Conservation (phyloP, 441 rosid genomes). For the Brassica balearica region DNA sequence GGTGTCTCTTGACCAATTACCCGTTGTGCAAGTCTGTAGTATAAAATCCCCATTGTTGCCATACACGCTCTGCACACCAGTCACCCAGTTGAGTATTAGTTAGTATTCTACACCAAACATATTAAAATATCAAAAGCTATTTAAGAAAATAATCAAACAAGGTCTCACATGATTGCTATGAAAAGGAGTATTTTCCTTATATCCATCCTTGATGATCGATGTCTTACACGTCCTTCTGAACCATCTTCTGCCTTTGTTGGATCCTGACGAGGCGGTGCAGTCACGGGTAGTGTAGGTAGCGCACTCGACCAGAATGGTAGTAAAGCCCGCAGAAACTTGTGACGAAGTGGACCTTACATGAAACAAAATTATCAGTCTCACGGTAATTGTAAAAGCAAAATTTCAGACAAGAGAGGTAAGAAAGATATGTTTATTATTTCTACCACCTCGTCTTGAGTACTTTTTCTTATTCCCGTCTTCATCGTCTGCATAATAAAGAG, state of each 20-base stretch:
- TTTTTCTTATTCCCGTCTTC: constrained; percentile 88
- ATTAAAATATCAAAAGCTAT: not conserved
- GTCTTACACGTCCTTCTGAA: constrained; percentile 71
- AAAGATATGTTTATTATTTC: constrained; percentile 20
- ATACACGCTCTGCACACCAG: constrained; percentile 85
- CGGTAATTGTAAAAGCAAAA: not conserved
- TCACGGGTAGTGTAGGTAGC: constrained; percentile 92
- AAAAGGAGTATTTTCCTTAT: constrained; percentile 85
- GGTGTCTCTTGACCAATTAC: constrained; percentile 66
- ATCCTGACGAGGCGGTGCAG: constrained; percentile 91
- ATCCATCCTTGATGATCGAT: constrained; percentile 81
- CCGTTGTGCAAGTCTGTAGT: constrained; percentile 87
- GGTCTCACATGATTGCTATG: constrained; percentile 87
- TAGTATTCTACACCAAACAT: not conserved
- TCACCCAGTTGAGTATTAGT: not conserved
- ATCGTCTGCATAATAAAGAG: constrained; percentile 85
- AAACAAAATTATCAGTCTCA: not conserved
- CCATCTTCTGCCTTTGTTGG: constrained; percentile 65
- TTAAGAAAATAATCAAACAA: constrained; percentile 6
- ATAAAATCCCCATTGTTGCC: constrained; percentile 95
- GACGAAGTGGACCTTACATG: constrained; percentile 82
- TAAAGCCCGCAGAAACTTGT: constrained; percentile 90
- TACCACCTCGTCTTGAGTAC: constrained; percentile 86
- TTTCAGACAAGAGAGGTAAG: constrained; percentile 9
- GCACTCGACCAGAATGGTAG: constrained; percentile 99